Conservation (phyloP, 192 early-diverging fungal species). For the Coemansia sp. region DNA sequence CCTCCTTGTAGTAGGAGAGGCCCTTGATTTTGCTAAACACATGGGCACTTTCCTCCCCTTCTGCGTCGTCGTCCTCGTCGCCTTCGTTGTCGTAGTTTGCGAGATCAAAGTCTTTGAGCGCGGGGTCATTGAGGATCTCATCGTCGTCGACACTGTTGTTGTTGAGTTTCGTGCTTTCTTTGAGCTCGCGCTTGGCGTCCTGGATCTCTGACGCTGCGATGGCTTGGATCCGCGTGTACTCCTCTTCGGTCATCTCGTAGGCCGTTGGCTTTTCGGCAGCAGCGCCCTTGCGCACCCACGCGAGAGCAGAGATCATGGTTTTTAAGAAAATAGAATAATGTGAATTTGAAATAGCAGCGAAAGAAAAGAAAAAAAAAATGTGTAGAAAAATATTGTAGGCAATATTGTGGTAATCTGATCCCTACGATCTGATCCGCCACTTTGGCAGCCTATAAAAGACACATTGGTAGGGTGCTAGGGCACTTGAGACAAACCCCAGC, state of each 20-base stretch:
- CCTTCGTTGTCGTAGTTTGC: slow-evolving; percentile 93
- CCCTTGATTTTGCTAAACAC: slow-evolving; percentile 89
- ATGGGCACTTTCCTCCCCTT: slow-evolving; percentile 47
- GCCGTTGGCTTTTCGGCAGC: slow-evolving; percentile 79
- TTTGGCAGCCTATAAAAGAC: too few species aligned
- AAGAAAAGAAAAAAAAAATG: not conserved
- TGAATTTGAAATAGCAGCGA: not conserved
- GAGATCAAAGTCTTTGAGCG: slow-evolving; percentile 86
- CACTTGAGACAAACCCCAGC: too few species aligned
- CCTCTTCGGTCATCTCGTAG: slow-evolving; percentile 86
- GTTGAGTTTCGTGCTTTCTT: slow-evolving; percentile 24
- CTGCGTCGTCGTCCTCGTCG: slow-evolving; percentile 30
- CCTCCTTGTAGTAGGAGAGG: slow-evolving; percentile 81
- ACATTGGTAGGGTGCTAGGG: too few species aligned
- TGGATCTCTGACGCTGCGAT: slow-evolving; percentile 69
- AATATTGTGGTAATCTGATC: not conserved
- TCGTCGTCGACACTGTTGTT: too few species aligned
- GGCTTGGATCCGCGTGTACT: slow-evolving; percentile 79
- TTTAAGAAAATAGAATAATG: not conserved
- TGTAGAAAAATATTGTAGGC: slow-evolving; percentile 6
- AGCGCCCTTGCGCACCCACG: slow-evolving; percentile 94
- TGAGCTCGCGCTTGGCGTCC: slow-evolving; percentile 65
- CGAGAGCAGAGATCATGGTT: slow-evolving; percentile 88
- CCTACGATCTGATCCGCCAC: too few species aligned
- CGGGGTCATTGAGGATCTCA: slow-evolving; percentile 57